Percentiles rank a stretch among this genome's conserved stretches.
phyloP scores from a whole-genome alignment of 1,139 yeast genomes.

The Yamadazyma blattariae region DNA sequence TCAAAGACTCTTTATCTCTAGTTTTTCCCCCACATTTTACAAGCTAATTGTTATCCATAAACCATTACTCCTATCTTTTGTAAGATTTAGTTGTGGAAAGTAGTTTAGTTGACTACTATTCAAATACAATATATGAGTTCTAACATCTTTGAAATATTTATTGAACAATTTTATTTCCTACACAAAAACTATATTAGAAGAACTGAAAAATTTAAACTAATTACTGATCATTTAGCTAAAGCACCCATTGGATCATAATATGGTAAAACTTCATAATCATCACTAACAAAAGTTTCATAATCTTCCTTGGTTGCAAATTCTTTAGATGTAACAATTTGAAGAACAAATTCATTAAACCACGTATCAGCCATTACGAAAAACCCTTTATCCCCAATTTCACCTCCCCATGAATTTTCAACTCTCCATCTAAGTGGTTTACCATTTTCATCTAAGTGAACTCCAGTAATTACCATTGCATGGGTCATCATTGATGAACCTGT shows the following conservation, averaged over 20 bases:
- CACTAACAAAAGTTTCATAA: conserved; percentile 46
- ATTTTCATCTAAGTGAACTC: conserved; percentile 53
- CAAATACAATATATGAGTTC: too few species aligned
- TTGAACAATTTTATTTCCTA: too few species aligned
- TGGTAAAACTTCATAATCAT: conserved; percentile 59
- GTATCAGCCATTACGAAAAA: conserved; percentile 78
- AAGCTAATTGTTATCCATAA: too few species aligned
- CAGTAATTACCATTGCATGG: conserved; percentile 81
- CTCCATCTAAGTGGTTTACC: conserved; percentile 68
- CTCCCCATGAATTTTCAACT: conserved; percentile 88
- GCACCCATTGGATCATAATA: conserved; percentile 90
- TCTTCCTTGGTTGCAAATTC: conserved; percentile 46
- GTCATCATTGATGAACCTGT: conserved; percentile 68
- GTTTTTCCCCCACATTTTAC: too few species aligned
- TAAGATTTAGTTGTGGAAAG: too few species aligned
- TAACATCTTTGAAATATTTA: too few species aligned
- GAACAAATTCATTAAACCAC: conserved; percentile 80
- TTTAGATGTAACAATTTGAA: conserved; percentile 71
- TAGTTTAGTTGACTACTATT: too few species aligned
- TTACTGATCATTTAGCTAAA: conserved; percentile 58
- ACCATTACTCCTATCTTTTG: too few species aligned
- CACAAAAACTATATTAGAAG: too few species aligned
- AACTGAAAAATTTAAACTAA: too few species aligned
- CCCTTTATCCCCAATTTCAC: conserved; percentile 70
- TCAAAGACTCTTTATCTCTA: too few species aligned